Conservation (phyloP, 108 stramenopile genomes). For the Ochromonas danica region DNA sequence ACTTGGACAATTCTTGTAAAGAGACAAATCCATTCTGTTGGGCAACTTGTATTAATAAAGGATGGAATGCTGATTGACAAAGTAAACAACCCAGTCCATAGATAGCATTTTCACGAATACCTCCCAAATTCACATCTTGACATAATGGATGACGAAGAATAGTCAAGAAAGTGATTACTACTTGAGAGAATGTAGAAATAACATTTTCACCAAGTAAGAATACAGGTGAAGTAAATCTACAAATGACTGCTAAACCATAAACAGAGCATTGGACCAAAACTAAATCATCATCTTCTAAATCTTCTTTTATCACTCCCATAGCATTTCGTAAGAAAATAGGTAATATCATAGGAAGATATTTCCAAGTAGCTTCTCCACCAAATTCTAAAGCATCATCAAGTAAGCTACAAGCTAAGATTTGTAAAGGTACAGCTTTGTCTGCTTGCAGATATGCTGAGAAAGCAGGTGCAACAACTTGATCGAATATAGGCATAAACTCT, state of each 20-base stretch:
- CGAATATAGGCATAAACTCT: constrained; percentile 28
- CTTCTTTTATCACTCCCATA: too few species aligned
- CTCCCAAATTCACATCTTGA: background rate
- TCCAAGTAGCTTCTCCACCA: background rate
- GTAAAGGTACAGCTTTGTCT: background rate
- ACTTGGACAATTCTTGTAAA: background rate
- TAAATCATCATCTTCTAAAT: background rate
- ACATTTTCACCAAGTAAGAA: too few species aligned
- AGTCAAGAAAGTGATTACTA: background rate
- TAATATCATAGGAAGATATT: constrained; percentile 7
- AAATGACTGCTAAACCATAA: background rate
- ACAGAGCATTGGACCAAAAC: constrained; percentile 4
- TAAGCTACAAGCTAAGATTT: constrained; percentile 2
- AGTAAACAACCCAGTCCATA: background rate
- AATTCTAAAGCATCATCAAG: constrained; percentile 34
- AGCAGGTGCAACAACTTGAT: constrained; percentile 8
- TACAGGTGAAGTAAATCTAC: background rate
- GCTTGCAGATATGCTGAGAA: constrained; percentile 25
- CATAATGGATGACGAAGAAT: background rate
- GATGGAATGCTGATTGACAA: background rate
- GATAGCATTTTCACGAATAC: constrained; percentile 10
- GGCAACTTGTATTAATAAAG: background rate
- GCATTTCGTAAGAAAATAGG: background rate
- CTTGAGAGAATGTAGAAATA: background rate
- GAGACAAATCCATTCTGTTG: background rate